These are phyloP conservation scores for Neurospora discreta DNA, from an alignment of 495 filamentous ascomycete genomes.

Conservation along the genomic window DNA sequence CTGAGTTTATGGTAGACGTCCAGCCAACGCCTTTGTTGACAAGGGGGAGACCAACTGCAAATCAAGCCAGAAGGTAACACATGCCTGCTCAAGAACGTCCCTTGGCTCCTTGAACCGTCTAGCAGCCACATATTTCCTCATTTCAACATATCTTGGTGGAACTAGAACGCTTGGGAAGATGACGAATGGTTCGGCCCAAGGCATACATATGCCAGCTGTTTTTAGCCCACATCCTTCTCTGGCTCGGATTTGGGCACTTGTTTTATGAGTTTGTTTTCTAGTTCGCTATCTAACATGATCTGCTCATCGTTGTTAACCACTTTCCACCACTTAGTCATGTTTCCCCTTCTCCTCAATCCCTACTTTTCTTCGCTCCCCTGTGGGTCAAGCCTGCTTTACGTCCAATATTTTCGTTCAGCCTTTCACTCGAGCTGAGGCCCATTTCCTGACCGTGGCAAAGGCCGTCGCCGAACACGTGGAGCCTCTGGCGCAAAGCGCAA, in stretches of 20 bases:
- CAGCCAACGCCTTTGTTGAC: neutral
- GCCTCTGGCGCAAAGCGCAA: constrained; percentile 37
- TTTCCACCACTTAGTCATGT: neutral
- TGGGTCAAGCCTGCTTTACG: neutral
- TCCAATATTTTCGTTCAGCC: neutral
- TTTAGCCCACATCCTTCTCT: neutral
- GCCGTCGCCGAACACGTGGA: neutral
- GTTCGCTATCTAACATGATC: neutral
- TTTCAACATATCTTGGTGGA: neutral
- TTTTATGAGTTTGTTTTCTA: neutral
- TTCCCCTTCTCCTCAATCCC: neutral
- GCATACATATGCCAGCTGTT: neutral
- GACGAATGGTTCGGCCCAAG: neutral
- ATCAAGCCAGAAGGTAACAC: neutral
- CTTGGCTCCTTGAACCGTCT: neutral
- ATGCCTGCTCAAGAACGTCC: neutral
- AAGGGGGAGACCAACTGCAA: neutral
- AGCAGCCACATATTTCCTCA: neutral
- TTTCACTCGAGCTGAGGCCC: neutral
- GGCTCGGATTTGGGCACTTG: neutral
- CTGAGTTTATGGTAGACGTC: neutral
- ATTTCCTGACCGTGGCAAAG: neutral
- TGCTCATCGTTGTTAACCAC: neutral
- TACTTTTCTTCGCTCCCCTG: neutral
- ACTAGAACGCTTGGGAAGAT: neutral